These are phyloP conservation scores for Wickerhamomyces xylosicus DNA, from an alignment of 805 yeast genomes.

Conservation along the genomic window DNA sequence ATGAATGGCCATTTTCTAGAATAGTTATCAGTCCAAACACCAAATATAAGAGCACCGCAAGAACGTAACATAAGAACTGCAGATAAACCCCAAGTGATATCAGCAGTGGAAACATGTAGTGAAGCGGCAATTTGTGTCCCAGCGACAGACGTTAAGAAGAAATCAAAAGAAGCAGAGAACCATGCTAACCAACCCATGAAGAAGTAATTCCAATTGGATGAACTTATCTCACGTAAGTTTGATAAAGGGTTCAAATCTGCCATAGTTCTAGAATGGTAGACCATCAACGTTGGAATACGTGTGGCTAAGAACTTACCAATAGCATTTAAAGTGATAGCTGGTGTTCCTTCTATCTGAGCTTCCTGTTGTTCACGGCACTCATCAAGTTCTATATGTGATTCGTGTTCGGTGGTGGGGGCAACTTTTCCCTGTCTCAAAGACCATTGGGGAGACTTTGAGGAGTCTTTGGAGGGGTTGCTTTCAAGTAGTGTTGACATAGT, in stretches of 20 bases:
- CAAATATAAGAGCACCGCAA: conserved; percentile 61
- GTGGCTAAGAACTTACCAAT: too few relatives aligned
- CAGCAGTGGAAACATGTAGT: conserved; percentile 33
- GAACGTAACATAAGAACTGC: conserved; percentile 64
- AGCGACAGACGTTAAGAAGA: conserved; percentile 52
- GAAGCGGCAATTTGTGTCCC: conserved; percentile 42
- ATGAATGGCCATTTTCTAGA: conserved; percentile 67
- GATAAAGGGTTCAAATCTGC: conserved; percentile 32
- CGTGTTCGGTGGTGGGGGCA: too few relatives aligned
- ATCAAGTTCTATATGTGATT: too few relatives aligned
- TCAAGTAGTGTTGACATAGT: too few relatives aligned
- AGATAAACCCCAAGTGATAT: conserved; percentile 66
- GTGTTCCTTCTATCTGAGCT: too few relatives aligned
- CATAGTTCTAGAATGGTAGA: conserved; percentile 14
- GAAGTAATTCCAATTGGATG: conserved; percentile 45
- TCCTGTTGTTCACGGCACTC: too few relatives aligned
- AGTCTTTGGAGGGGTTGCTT: too few relatives aligned
- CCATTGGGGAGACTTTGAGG: too few relatives aligned
- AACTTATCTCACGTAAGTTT: conserved; percentile 26
- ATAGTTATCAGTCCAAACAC: conserved; percentile 48
- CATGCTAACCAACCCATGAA: conserved; percentile 52
- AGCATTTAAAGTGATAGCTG: too few relatives aligned
- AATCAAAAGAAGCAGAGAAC: conserved; percentile 69
- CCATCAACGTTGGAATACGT: conserved; percentile 17
- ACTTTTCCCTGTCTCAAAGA: too few relatives aligned